Conservation (phyloP, 2,329 filamentous ascomycete genomes). For the Microdochium bolleyi region DNA sequence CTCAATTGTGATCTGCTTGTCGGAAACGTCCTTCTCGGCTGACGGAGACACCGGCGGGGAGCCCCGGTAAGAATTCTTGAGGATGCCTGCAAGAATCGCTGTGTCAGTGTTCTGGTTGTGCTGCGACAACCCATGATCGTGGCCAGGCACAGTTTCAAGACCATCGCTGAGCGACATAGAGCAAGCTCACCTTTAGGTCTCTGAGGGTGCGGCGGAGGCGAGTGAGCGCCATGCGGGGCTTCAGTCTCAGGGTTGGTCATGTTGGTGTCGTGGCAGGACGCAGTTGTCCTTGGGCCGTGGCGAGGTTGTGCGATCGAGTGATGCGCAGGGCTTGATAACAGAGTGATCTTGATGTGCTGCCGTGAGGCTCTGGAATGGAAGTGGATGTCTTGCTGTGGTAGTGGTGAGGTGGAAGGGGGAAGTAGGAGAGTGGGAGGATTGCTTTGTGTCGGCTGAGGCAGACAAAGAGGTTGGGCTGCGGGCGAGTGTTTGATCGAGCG, state of each 20-base stretch:
- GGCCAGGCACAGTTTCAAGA: too few relatives aligned
- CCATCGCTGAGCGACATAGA: neutral
- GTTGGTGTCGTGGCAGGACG: neutral
- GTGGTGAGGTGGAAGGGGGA: neutral
- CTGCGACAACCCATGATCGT: neutral
- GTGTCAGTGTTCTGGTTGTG: neutral
- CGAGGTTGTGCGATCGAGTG: too few relatives aligned
- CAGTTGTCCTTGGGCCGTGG: too few relatives aligned
- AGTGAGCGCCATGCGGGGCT: neutral
- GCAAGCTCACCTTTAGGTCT: constrained; percentile 19
- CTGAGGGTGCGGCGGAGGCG: constrained; percentile 10
- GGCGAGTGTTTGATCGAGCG: neutral
- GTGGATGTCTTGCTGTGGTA: too few relatives aligned
- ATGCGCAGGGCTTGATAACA: too few relatives aligned
- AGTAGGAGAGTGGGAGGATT: neutral
- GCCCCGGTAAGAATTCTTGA: constrained; percentile 77
- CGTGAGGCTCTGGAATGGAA: too few relatives aligned
- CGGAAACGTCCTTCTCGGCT: constrained; percentile 46
- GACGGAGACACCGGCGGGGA: constrained; percentile 47
- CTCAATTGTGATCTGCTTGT: constrained; percentile 85
- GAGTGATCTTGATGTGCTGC: too few relatives aligned
- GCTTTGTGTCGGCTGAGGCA: neutral
- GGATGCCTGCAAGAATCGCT: constrained; percentile 57
- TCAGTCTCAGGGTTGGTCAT: neutral
- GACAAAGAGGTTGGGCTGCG: neutral